Evolutionary conservation across 2,329 filamentous ascomycete species (phyloP), one percentile per base, ranked within the genome.

Genomic region (Alternaria dauci): DNA sequence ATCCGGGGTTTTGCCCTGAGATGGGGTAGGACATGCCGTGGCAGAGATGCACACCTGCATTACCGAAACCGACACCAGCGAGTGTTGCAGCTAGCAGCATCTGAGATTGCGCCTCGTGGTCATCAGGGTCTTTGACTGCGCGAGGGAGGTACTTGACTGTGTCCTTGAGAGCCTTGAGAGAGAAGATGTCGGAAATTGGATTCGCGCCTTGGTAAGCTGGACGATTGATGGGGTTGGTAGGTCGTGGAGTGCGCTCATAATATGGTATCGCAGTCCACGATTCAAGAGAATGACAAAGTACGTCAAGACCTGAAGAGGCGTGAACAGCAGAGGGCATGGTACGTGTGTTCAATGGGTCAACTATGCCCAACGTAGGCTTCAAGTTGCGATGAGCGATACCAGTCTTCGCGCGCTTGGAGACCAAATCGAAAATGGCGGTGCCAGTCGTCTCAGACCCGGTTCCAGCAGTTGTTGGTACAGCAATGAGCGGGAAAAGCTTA

Each of bases 241-340:
- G 96, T 3, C 94, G 85, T 0, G 95, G 95, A 0, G 85, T 88
- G 52, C 95, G 89, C 83, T 97, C 91, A 70, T 91, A 86, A 82
- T 93, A 99, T 0, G 96, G 96, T 65, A 99, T 98, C 2, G 95
- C 95, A 0, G 95, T 99, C 93, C 94, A 99, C 5, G 92, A 96
- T 79, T 99, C 96, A 39, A 99, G 88, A 12, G 91, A 90, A 81
- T 99, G 96, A 79, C 94, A 99, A 38, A 99, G 86, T 3, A 99
- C 95, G 74, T 99, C 95, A 1, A 99, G 86, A 1, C 95, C 96
- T 0, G 94, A 96, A 25, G 90, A 89, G 4, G 95, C 93, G 80
- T 96, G 94, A 23, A 99, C 95, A 38, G 94, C 93, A 1, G 93
- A 88, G 0, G 95, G 95, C 95, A 99, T 98, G 42, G 94, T 97